These are phyloP conservation scores for Skeletonema potamos DNA, from an alignment of 108 stramenopile species.

Conservation along the genomic window DNA sequence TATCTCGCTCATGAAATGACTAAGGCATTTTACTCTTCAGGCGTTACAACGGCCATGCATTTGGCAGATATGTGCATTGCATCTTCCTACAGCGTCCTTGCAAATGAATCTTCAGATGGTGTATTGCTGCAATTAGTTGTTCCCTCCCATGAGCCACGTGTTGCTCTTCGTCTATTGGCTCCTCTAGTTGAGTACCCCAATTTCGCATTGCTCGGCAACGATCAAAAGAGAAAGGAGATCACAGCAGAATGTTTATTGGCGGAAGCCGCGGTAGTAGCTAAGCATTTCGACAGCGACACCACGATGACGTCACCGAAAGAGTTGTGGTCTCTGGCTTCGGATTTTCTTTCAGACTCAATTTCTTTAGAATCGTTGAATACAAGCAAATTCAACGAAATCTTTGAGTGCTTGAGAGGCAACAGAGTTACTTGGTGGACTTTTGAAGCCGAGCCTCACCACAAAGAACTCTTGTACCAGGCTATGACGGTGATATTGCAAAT, in stretches of 20 bases:
- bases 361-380: constrained; percentile 14
- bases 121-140: not conserved
- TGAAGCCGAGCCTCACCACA: not conserved
- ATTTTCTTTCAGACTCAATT: constrained; percentile 18
- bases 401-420: constrained; percentile 5
- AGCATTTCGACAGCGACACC: not conserved
- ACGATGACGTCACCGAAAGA: constrained; percentile 8
- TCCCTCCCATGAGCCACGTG: constrained; percentile 38
- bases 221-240: constrained; percentile 43
- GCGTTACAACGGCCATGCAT: constrained; percentile 2
- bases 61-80: constrained; percentile 17
- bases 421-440: constrained; percentile 2
- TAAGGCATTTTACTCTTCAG: not conserved
- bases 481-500: not conserved
- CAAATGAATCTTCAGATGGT: not conserved
- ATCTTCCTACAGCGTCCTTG: constrained; percentile 3
- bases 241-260: constrained; percentile 69
- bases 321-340: constrained; percentile 40
- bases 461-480: not conserved
- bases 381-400: not conserved
- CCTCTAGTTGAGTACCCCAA: constrained; percentile 55
- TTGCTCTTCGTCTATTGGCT: constrained; percentile 70
- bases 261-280: constrained; percentile 43
- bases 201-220: constrained; percentile 4
- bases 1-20: constrained; percentile 5